Conservation (phyloP, 331 rosid species). For the Rosa hybrid region DNA sequence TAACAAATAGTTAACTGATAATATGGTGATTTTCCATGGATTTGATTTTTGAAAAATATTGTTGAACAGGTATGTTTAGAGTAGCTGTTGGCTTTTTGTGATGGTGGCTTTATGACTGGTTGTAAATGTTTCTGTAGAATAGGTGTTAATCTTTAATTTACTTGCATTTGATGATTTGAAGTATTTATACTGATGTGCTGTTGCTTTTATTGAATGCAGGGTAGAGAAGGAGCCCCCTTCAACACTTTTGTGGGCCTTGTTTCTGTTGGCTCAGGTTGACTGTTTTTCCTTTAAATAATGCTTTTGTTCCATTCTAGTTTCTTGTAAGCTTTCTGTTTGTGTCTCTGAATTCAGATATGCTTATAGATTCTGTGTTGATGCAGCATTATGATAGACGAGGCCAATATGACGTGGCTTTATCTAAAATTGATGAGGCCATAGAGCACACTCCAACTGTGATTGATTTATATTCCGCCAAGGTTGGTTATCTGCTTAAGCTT, state of each 20-base stretch:
- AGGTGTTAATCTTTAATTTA: background rate
- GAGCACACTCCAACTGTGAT: slow-evolving; percentile 94
- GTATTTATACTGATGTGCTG: slow-evolving; percentile 27
- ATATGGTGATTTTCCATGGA: background rate
- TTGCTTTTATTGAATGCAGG: slow-evolving; percentile 41
- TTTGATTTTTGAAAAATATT: background rate
- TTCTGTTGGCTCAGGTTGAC: slow-evolving; percentile 90
- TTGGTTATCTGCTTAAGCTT: slow-evolving; percentile 27
- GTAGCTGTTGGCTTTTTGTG: background rate
- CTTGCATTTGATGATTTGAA: slow-evolving; percentile 3
- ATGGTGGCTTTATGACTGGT: background rate
- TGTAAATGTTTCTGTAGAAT: background rate
- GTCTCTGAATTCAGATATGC: slow-evolving; percentile 15
- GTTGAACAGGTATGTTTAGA: background rate
- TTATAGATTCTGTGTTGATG: slow-evolving; percentile 37
- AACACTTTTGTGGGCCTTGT: slow-evolving; percentile 90
- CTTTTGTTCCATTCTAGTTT: background rate
- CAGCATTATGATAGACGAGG: slow-evolving; percentile 98
- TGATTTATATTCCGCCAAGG: slow-evolving; percentile 95
- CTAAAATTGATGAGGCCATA: slow-evolving; percentile 89
- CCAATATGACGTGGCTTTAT: slow-evolving; percentile 69
- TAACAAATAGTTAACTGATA: background rate
- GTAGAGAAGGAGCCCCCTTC: slow-evolving; percentile 88
- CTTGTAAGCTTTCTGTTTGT: background rate
- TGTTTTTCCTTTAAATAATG: slow-evolving; percentile 12